Base-by-base conservation (phyloP, 23 red algal genomes). In the Pyropia haitanensis region DNA sequence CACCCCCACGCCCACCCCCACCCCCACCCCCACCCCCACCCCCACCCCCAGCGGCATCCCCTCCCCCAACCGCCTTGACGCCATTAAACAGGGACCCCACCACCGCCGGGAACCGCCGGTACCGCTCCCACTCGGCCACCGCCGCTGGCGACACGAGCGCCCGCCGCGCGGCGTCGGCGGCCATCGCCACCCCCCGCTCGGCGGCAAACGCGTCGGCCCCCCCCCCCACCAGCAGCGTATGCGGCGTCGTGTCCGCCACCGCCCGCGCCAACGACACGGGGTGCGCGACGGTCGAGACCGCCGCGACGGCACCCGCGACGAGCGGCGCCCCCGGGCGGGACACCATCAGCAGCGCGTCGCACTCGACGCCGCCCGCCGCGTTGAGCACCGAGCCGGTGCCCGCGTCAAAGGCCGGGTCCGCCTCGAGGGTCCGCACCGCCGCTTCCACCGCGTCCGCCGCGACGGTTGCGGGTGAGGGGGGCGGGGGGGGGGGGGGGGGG, bases 271-370 rank as follows among this genome's bases (percentile, higher is more conserved):
- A 72, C 13, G 60, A 54, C 3, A 97, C 60, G 8, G 94, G 94
- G 56, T 97, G 59, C 15, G 26, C 15, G 16, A 80, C 64, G 60
- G 58, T 65, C 12, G 61, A 67, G 28, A 98, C 29, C 53, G 58
- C 81, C 24, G 94, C 94, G 16, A 91, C 94, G 14, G 85, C 94
- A 10, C 85, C 94, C 24, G 58, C 64, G 18, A 62, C 21, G 14
- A 87, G 66, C 1, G 22, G n/a, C 3, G 31, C 59, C 19, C 49
- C 53, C 5, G 53, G 68, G 4, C 5, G 9, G 17, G 76, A 28
- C 14, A 68, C 81, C 85, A 98, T 98, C 19, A 98, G 49, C 10
- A 68, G 63, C 10, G 85, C 85, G 61, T 98, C 94, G 74, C 88
- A 88, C 79, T 98, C 94, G 16, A 91, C 76, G 14, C 30, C 53